Evolutionary conservation across 2,329 filamentous ascomycete genomes (phyloP), one percentile per base, ranked within the genome.

Genomic region (Pseudogymnoascus sp.): DNA sequence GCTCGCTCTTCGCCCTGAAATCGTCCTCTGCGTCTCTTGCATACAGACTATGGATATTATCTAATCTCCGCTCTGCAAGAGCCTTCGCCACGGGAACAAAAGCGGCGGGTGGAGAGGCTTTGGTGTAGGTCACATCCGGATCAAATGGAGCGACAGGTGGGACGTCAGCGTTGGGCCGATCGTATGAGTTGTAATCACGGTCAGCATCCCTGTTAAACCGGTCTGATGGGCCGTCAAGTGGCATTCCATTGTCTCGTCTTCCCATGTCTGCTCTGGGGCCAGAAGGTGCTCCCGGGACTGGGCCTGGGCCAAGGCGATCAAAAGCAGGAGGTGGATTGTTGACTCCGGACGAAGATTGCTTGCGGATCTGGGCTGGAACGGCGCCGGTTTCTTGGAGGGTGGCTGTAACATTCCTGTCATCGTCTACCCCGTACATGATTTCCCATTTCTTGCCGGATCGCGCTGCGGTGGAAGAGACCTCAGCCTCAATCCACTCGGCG

Each of bases 401-500:
- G 14, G 85, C 86, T 39, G 79, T 79, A 11, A 87, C 78, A 40
- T 76, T 74, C 26, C 82, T 83, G 61, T 85, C 78, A 2, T 80
- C 78, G 3, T 81, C 81, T 26, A 79, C 75, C 23, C 85, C 80
- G 71, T 96, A 96, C 5, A 81, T 75, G 5, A 96, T 84, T 74
- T 93, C 90, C 86, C 88, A 96, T 23, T 86, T 80, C 72, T 73
- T 69, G 16, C 64, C 70, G 59, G 76, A 74, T 73, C 74, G 65
- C 61, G 78, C 68, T 67, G 80, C 70, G 68, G 76, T 70, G 12
- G 72, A 74, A 2, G 78, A 74, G 69, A 86, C 78, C 74, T 96
- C 91, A 42, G 77, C 81, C 6, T 84, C 81, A 64, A 96, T 87
- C 91, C 92, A 97, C 23, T 83, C 82, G 12, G 78, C 74, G 3